A percentile compares a stretch with the other conserved stretches of the same genome.
These are phyloP conservation scores for Lachancea sp. DNA, from an alignment of 805 yeast species.

Conservation along the genomic window DNA sequence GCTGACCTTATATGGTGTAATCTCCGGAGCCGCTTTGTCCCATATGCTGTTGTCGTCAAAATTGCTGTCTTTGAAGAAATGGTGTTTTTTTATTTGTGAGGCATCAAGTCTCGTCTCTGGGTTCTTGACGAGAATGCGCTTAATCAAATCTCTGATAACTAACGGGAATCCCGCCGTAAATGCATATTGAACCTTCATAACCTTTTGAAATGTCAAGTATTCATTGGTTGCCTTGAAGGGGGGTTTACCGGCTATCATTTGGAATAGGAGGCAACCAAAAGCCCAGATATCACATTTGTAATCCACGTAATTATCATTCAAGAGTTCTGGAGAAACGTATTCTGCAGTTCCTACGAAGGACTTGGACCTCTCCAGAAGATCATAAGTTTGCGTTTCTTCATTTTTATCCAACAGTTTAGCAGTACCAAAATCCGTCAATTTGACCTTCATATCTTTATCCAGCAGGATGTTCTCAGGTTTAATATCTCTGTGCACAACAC, in stretches of 20 bases:
- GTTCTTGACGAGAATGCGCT: slow-evolving; percentile 55
- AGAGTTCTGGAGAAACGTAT: slow-evolving; percentile 73
- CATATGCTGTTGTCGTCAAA: slow-evolving; percentile 56
- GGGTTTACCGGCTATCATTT: slow-evolving; percentile 90
- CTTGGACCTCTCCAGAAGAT: slow-evolving; percentile 61
- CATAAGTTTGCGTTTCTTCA: slow-evolving; percentile 42
- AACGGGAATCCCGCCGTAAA: slow-evolving; percentile 81
- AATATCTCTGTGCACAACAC: slow-evolving; percentile 74
- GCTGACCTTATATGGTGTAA: slow-evolving; percentile 64
- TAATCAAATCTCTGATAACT: slow-evolving; percentile 64
- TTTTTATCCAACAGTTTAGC: slow-evolving; percentile 60
- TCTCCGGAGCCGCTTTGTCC: slow-evolving; percentile 53
- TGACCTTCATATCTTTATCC: slow-evolving; percentile 53
- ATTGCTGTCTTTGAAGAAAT: slow-evolving; percentile 50
- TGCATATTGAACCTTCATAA: slow-evolving; percentile 72
- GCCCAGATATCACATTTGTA: slow-evolving; percentile 98
- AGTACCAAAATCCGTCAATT: slow-evolving; percentile 80
- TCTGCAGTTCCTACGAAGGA: slow-evolving; percentile 87
- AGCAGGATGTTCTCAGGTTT: slow-evolving; percentile 77
- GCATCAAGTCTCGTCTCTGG: slow-evolving; percentile 60
- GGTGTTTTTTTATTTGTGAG: slow-evolving; percentile 52
- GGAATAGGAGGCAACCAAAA: slow-evolving; percentile 91
- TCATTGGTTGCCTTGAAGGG: slow-evolving; percentile 83
- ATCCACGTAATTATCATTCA: slow-evolving; percentile 75
- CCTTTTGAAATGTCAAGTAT: slow-evolving; percentile 74